Conservation (phyloP, 768 basidiomycete species). For the Tephrocybe sp. region DNA sequence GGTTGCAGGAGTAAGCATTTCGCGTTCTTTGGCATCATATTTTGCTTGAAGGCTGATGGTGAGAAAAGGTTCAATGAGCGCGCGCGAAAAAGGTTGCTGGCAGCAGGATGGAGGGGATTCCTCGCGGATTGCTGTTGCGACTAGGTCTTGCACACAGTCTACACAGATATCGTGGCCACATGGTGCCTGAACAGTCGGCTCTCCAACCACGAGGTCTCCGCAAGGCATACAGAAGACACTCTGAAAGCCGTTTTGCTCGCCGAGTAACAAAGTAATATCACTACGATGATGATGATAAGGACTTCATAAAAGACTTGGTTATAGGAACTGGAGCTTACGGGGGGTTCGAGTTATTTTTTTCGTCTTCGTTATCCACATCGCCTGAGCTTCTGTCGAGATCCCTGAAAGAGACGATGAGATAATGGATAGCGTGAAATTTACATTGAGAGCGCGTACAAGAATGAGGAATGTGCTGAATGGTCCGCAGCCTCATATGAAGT, state of each 20-base stretch:
- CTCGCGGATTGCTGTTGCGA: conserved; percentile 40
- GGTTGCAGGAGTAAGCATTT: conserved; percentile 38
- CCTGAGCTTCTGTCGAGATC: not conserved
- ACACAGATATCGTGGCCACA: conserved; percentile 47
- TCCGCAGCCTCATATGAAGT: no score
- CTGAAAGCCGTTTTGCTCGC: conserved; percentile 10
- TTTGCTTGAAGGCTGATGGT: conserved; percentile 17
- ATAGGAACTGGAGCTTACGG: conserved; percentile 5
- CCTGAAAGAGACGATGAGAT: no score
- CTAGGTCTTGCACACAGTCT: conserved; percentile 37
- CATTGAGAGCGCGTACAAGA: not conserved
- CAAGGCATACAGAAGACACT: conserved; percentile 13
- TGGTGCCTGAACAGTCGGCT: conserved; percentile 30
- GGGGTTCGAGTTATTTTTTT: not conserved
- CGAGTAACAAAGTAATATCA: conserved; percentile 1
- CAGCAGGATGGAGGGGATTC: conserved; percentile 54
- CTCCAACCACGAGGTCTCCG: conserved; percentile 14
- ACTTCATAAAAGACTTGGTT: not conserved
- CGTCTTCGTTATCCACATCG: not conserved
- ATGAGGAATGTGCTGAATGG: not conserved
- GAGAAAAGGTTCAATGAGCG: conserved; percentile 25
- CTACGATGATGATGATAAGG: not conserved
- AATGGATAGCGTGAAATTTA: no score
- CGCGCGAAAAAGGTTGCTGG: conserved; percentile 29
- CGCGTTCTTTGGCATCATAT: conserved; percentile 39